These are phyloP conservation scores for Chrysochromulina tobinii DNA, from an alignment of 78 protist species.

Conservation along the genomic window DNA sequence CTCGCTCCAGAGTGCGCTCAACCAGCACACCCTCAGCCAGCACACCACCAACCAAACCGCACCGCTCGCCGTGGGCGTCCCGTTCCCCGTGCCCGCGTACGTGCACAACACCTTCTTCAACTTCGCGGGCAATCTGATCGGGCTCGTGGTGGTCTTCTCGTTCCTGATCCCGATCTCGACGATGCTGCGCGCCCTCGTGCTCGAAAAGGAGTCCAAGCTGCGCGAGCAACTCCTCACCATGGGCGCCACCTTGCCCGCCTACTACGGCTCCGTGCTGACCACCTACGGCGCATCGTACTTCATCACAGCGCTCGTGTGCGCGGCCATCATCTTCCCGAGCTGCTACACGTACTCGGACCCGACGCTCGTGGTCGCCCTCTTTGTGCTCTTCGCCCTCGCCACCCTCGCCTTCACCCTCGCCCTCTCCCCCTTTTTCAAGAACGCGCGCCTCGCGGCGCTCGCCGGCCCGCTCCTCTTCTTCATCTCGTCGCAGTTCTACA, in stretches of 20 bases:
- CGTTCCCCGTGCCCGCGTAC: slow-evolving; percentile 11
- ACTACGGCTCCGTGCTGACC: no score
- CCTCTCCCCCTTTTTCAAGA: neutral
- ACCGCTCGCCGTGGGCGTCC: neutral
- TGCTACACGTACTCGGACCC: neutral
- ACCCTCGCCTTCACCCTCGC: slow-evolving; percentile 4
- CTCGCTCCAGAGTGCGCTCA: slow-evolving; percentile 1
- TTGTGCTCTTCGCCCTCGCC: neutral
- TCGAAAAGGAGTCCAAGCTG: neutral
- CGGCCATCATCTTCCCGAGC: neutral
- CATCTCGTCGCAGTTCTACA: neutral
- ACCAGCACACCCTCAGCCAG: neutral
- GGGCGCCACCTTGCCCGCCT: neutral
- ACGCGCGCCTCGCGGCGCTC: neutral
- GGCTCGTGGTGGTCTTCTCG: neutral
- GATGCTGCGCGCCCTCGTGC: neutral
- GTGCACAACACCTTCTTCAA: neutral
- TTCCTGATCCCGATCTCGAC: neutral
- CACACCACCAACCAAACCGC: neutral
- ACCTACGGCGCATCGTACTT: neutral
- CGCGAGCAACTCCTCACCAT: neutral
- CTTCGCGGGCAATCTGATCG: neutral
- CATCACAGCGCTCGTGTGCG: neutral
- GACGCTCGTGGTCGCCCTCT: neutral
- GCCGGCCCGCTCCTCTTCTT: neutral